Conservation (phyloP, 2,329 filamentous ascomycete species). For the Colletotrichum euphorbiae region DNA sequence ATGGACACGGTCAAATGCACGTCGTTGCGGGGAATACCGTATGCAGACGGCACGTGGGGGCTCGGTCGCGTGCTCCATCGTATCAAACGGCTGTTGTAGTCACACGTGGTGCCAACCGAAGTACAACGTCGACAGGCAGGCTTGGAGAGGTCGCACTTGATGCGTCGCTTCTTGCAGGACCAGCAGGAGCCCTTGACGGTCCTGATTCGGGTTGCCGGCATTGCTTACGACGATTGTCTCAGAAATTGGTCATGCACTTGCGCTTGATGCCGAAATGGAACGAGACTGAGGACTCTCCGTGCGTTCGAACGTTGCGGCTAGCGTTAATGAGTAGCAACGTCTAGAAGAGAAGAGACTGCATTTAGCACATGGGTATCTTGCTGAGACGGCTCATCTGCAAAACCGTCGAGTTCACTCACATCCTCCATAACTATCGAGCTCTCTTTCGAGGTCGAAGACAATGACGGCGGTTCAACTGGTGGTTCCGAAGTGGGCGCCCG, state of each 20-base stretch:
- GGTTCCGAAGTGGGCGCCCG: background rate
- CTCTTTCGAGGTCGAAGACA: constrained; percentile 1
- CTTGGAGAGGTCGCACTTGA: constrained; percentile 55
- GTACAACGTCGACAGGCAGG: constrained; percentile 53
- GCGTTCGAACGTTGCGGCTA: constrained; percentile 1
- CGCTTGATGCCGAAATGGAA: constrained; percentile 11
- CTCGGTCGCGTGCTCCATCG: constrained; percentile 55
- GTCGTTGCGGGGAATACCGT: constrained; percentile 43
- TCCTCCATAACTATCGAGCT: constrained; percentile 6
- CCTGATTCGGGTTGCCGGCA: constrained; percentile 29
- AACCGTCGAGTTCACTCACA: background rate
- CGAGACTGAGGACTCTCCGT: constrained; percentile 1
- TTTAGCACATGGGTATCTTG: background rate
- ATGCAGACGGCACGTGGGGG: constrained; percentile 44
- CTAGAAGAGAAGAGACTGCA: background rate
- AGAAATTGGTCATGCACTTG: constrained; percentile 12
- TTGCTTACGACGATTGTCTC: background rate
- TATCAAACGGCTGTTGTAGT: constrained; percentile 54
- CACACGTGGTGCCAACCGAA: constrained; percentile 42
- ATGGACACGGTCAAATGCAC: background rate
- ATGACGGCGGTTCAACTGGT: background rate
- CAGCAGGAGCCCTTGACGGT: constrained; percentile 57
- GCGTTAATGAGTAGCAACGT: constrained; percentile 5
- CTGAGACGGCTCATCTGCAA: too few species aligned
- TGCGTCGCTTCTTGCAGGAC: constrained; percentile 57